These are phyloP conservation scores for Aspergillus eucalypticola DNA, from an alignment of 2,329 filamentous ascomycete genomes.

Conservation along the genomic window DNA sequence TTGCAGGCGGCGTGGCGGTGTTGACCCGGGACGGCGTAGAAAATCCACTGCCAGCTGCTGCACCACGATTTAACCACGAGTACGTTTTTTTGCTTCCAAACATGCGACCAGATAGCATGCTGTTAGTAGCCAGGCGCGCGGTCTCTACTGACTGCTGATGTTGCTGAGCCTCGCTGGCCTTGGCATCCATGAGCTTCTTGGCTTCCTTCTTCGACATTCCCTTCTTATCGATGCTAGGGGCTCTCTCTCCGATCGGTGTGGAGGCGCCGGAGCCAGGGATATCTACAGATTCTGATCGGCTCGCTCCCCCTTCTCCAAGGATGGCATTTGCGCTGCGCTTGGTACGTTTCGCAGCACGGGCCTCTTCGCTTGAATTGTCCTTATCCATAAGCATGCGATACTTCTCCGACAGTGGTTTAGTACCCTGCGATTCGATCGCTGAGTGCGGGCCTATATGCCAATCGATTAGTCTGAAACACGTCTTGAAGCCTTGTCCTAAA, in stretches of 20 bases:
- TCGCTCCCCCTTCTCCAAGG: conserved; percentile 51
- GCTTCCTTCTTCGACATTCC: conserved; percentile 84
- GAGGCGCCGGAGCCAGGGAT: conserved; percentile 63
- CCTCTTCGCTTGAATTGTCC: conserved; percentile 73
- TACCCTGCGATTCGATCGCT: conserved; percentile 43
- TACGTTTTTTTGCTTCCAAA: conserved; percentile 51
- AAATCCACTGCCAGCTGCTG: conserved; percentile 38
- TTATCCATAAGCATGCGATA: conserved; percentile 64
- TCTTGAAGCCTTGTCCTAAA: not conserved
- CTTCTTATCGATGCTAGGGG: conserved; percentile 65
- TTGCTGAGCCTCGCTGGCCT: conserved; percentile 73
- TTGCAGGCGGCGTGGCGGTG: conserved; percentile 32
- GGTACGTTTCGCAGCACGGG: conserved; percentile 66
- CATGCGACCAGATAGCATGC: conserved; percentile 54
- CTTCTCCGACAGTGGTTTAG: conserved; percentile 48
- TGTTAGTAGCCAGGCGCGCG: conserved; percentile 72
- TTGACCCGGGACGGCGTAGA: conserved; percentile 39
- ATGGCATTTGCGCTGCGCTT: conserved; percentile 60
- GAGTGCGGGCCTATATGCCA: conserved; percentile 36
- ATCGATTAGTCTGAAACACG: conserved; percentile 17
- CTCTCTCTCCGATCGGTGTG: conserved; percentile 46
- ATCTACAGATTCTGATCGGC: conserved; percentile 58
- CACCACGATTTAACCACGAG: conserved; percentile 47
- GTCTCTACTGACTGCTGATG: conserved; percentile 83
- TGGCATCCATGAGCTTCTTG: conserved; percentile 71